Conservation (phyloP, 2,329 filamentous ascomycete species). For the Graphiopsis chlorocephala region DNA sequence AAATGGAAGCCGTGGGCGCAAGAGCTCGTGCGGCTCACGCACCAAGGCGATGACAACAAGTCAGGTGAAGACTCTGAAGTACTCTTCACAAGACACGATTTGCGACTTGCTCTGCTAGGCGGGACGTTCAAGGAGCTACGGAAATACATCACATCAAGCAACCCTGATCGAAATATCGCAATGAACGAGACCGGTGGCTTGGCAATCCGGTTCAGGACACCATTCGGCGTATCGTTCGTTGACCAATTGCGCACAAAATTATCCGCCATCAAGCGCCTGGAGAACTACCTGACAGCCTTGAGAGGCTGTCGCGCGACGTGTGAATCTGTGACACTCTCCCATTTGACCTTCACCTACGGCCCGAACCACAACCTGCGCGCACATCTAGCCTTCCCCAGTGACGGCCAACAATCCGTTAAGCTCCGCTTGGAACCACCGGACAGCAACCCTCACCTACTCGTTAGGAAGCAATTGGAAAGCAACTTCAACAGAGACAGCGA, state of each 20-base stretch:
- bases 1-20: conserved; percentile 24
- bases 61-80: not conserved
- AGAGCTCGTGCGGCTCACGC: conserved; percentile 24
- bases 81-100: conserved; percentile 37
- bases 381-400: conserved; percentile 21
- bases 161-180: conserved; percentile 56
- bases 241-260: conserved; percentile 59
- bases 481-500: conserved; percentile 52
- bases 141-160: conserved; percentile 35
- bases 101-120: conserved; percentile 37
- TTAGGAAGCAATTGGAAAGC: conserved; percentile 29
- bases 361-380: conserved; percentile 24
- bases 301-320: conserved; percentile 56
- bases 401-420: conserved; percentile 50
- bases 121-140: conserved; percentile 38
- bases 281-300: conserved; percentile 67
- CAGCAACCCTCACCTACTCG: conserved; percentile 31
- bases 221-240: conserved; percentile 59
- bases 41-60: conserved; percentile 22
- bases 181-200: conserved; percentile 64
- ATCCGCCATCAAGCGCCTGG: conserved; percentile 66
- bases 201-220: conserved; percentile 57
- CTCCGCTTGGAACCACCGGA: conserved; percentile 55
- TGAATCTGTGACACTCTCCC: conserved; percentile 59
- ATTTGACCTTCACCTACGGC: conserved; percentile 68